These are phyloP conservation scores for Solanum appendiculatum DNA, from an alignment of 257 asterid species.

Conservation along the genomic window DNA sequence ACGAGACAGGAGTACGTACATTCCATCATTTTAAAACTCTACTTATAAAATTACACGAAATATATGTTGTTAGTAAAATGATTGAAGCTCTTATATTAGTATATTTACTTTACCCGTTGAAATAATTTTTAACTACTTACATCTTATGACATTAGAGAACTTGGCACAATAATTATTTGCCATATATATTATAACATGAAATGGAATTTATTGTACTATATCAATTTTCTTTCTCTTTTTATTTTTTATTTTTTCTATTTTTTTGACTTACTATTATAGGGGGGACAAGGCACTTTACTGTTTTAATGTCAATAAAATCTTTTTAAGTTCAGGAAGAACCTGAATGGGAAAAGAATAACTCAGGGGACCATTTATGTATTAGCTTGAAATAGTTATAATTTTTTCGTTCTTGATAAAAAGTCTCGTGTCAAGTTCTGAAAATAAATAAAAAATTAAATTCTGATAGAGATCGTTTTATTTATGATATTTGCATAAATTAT, in stretches of 20 bases:
- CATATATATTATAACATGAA: background rate
- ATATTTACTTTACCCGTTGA: background rate
- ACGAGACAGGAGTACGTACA: background rate
- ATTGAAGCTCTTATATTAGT: background rate
- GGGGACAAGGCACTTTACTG: background rate
- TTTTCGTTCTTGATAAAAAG: background rate
- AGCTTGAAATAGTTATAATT: background rate
- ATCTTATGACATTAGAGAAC: background rate
- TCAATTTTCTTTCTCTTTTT: background rate
- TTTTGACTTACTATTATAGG: background rate
- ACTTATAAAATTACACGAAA: background rate
- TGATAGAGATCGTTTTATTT: too few relatives aligned
- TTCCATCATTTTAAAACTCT: rapidly evolving
- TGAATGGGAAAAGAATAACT: background rate
- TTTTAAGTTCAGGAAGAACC: background rate
- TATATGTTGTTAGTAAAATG: background rate
- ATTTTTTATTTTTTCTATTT: background rate
- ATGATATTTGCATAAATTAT: background rate
- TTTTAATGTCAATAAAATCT: background rate
- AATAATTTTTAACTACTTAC: background rate
- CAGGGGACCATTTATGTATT: background rate
- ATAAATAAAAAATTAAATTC: background rate
- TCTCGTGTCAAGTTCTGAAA: background rate
- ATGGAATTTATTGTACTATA: background rate
- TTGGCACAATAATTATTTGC: background rate